Evolutionary conservation across 805 yeast species (phyloP), one percentile per base, ranked within the genome.

Genomic region (Torulaspora franciscae): DNA sequence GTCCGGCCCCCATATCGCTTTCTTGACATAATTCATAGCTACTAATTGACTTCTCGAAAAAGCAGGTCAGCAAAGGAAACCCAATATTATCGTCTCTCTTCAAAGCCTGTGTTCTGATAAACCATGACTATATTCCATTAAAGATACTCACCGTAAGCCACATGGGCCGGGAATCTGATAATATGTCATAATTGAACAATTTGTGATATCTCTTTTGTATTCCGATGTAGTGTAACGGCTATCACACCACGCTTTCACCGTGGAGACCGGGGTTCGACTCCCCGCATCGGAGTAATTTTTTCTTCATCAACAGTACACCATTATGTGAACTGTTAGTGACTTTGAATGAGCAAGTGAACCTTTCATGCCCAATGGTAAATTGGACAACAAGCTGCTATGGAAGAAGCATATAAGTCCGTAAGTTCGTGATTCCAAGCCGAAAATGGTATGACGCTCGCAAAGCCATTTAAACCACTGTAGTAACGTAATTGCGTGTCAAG

Each of bases 1-100:
- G 61, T 90, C 96, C 0, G 98, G 97, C 0, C 99, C 99, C 84
- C 95, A 91, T 30, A 91, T 82, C 3, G 90, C 85, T 61, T 83
- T 81, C 68, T 87, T 90, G 27, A 91, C 64, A 62, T 74, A 83
- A 61, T 91, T 88, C 98, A 91, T 91, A 2, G 2, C 15, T 19
- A 9, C 6, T 7, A 17, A 17, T 27, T 7, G 13, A 27, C 30
- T 17, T 10, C 10, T 15, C 14, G 22, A 38, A 3, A n/a, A 14
- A 15, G 29, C 19, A 14, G 33, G 14, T 9, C 30, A 27, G 7
- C n/a, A 4, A 11, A 7, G 10, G 23, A 15, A 32, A 10, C 36
- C 8, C 10, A n/a, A 3, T 32, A 9, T 10, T 17, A n/a, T 19
- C 6, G 22, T 4, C 6, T 8, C 6, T 33, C 24, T 19, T 33